phyloP scores from a whole-genome alignment of 2,329 filamentous ascomycete genomes.

The Pseudogymnoascus sp. region DNA sequence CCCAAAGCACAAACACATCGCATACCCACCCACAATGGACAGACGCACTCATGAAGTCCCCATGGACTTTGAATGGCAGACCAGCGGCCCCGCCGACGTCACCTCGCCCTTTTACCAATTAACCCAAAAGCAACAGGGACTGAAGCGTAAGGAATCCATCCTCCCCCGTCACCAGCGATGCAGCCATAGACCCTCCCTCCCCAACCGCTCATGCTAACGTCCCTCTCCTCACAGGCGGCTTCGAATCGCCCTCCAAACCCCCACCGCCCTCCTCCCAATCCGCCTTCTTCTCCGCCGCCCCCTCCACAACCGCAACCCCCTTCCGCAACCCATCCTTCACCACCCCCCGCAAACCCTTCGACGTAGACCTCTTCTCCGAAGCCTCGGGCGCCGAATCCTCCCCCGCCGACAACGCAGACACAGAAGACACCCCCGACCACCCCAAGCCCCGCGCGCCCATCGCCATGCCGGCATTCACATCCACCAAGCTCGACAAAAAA shows the following conservation, averaged over 20 bases:
- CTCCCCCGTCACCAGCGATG: neutral
- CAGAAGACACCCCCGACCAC: conserved; percentile 40
- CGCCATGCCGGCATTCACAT: conserved; percentile 41
- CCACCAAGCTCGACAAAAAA: conserved; percentile 37
- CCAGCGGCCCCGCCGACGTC: conserved; percentile 45
- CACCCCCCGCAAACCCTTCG: conserved; percentile 50
- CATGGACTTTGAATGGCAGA: conserved; percentile 61
- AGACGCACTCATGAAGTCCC: conserved; percentile 49
- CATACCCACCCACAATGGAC: conserved; percentile 35
- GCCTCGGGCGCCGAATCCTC: conserved; percentile 51
- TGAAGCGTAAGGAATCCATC: conserved; percentile 19
- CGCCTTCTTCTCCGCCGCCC: conserved; percentile 39
- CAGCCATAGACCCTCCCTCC: neutral
- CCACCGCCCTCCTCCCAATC: conserved; percentile 25
- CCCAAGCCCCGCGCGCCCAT: conserved; percentile 36
- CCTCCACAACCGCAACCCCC: conserved; percentile 34
- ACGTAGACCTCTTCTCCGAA: conserved; percentile 45
- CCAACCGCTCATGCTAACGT: conserved; percentile 12
- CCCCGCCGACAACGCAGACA: conserved; percentile 46
- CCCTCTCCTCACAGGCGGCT: conserved; percentile 16
- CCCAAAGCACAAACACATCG: neutral
- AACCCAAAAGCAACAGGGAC: conserved; percentile 23
- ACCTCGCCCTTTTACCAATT: conserved; percentile 54
- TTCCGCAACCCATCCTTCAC: conserved; percentile 59
- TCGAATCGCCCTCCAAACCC: conserved; percentile 34